Base-by-base conservation (phyloP, 176 grass and related monocot species). In the Lolium rigidum region DNA sequence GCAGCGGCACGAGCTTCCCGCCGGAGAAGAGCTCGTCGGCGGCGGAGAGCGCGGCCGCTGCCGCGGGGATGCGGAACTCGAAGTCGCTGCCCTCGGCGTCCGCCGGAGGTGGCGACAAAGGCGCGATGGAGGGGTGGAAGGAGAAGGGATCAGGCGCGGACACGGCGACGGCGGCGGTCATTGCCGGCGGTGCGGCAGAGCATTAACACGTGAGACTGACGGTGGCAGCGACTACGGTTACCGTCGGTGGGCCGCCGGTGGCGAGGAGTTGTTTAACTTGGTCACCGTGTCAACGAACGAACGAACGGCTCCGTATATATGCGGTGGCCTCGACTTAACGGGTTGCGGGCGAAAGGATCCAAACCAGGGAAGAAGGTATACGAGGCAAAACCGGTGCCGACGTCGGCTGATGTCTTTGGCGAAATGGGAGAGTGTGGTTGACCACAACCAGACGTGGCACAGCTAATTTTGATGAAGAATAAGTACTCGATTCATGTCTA, bases 1-100 rank as follows among this genome's bases (percentile, higher is more conserved):
- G 88, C 4, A 94, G 67, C 22, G 93, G 93, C 2, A 92, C 93
- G 78, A 94, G 85, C 87, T 92, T 94, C 0, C 90, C 93, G 2
- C 80, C 87, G 10, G 70, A 85, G 88, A 94, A 94, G 74, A 94
- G 93, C 88, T 92, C 90, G 75, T 94, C 93, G 0, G 93, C 93
- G 10, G 90, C 90, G 47, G 90, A 91, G 38, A 94, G 86, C 25
- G 83, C 85, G 22, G 83, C 87, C 7, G 75, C 87, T 2, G 88
- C 87, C 7, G 77, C 87, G 0, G 88, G 85, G 52, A 94, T 70
- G 14, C 56, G 85, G 82, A 94, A 94, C 70, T 94, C 93, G 69
- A 94, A 94, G 61, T 91, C 92, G 10, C 49, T 49, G 26, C 79
- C 46, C 5, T 70, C 77, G 0, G 6, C 16, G 7, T 70, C 73